Base-by-base conservation (phyloP, 768 basidiomycete species). In the Boletus reticulatus region DNA sequence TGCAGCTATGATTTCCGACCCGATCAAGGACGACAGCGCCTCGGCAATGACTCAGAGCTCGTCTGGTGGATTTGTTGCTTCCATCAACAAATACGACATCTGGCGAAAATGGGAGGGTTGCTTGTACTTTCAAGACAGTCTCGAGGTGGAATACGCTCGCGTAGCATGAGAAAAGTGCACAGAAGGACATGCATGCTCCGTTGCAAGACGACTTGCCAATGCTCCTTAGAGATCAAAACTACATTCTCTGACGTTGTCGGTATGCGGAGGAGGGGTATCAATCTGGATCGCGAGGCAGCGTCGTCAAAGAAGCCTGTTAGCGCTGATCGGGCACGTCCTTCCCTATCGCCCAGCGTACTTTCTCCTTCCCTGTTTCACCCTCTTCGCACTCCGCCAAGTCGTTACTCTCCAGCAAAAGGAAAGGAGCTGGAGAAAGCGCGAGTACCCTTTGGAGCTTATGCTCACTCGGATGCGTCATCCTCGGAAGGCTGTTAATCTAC, bases 81-180 rank as follows among this genome's bases (percentile, higher is more conserved):
- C 71, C 2, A 55, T 72, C 44, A 62, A 69, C 10, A 83, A 83
- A 53, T 92, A 93, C 64, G 85, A 87, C 13, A 76, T 93, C 37
- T 90, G 88, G 83, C 78, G 91, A 29, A 76, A 79, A 44, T 93
- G 91, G 91, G 91, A 91, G n/a, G n/a, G n/a, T n/a, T n/a, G n/a
- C n/a, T n/a, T n/a, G n/a, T n/a, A n/a, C n/a, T n/a, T n/a, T n/a
- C 91, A 93, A 67, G 83, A 87, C 42, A 71, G 72, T 2, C 73
- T 93, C 11, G 89, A 91, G 69, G 58, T 65, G 16, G 85, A 88
- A 65, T 93, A 92, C 62, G 62, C 72, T 19, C 75, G 77, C 24
- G 76, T 83, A 60, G 84, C 90, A 14, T 77, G 83, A 31, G 79
- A 81, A 62, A 92, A 90, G 72, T 84, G 84, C 14, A 76, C 71